Base-by-base conservation (phyloP, 768 basidiomycete species). In the Suillus lakei region DNA sequence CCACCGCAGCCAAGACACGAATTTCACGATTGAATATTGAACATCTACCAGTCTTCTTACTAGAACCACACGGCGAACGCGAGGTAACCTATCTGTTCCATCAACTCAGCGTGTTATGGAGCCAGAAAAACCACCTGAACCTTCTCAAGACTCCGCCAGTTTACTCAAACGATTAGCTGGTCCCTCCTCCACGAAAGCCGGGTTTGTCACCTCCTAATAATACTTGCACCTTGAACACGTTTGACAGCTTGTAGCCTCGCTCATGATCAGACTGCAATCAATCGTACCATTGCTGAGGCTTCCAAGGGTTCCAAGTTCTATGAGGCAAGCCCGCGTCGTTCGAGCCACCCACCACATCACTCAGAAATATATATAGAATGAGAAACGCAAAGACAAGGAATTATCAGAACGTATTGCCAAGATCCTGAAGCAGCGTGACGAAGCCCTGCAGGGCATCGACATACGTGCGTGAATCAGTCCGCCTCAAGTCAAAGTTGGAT, bases 221-320 rank as follows among this genome's bases (percentile, higher is more conserved):
- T 46, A 18, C 30, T 34, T 62, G 61, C 48, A 30, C 43, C 62
- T 21, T 10, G 16, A 38, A 32, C 32, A 32, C 15, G 50, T 36
- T 68, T 70, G 64, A 77, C 67, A 1, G 30, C 46, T 26, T 64
- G 26, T 67, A 90, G 91, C 61, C 84, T 93, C 65, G 84, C 90
- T 9, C 86, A 86, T 67, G 92, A 93, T 70, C 92, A 94, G 72
- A 83, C 86, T 38, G 94, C 94, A 72, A 91, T 97, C 53, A 96
- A 96, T 70, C 87, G 86, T 21, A 86, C 95, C 63, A 98, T 97
- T 60, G 92, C 93, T 1, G 93, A 97, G 61, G 95, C 88, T 21
- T 95, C 93, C 8, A 95, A 93, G 73, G 96, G 96, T 4, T 96
- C 95, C 32, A 95, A 95, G 78, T 98, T 92, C 77, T 96, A 93